Conservation (phyloP, 345 rosid species). For the Eucalyptus viminalis region DNA sequence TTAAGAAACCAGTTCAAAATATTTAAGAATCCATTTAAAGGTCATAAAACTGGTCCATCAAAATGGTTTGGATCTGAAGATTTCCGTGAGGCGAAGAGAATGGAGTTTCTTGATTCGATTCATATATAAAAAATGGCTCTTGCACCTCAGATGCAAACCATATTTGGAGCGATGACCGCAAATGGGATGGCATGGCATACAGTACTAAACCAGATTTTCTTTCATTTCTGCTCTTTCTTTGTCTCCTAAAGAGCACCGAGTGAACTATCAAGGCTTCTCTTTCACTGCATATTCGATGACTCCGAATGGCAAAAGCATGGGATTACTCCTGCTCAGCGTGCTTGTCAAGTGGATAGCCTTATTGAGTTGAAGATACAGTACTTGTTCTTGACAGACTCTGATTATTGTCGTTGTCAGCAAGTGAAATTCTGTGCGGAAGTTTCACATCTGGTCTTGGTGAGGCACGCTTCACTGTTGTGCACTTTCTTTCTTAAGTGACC, state of each 20-base stretch:
- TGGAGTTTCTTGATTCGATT: background rate
- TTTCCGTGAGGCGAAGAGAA: background rate
- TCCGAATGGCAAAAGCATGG: background rate
- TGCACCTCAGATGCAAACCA: background rate
- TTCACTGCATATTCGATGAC: background rate
- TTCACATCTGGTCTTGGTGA: background rate
- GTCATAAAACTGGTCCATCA: no score
- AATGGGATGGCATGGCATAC: background rate
- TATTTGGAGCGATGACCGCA: background rate
- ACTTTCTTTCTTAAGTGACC: background rate
- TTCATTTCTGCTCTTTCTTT: background rate
- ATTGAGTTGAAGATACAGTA: background rate
- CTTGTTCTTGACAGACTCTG: background rate
- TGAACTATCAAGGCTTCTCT: background rate
- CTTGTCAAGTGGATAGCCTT: background rate
- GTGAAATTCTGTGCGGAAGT: background rate
- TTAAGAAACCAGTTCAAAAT: background rate
- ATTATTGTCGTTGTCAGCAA: background rate
- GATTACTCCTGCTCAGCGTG: background rate
- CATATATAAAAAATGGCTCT: background rate
- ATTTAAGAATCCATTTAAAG: no score
- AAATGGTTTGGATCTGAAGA: background rate
- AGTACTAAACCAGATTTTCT: background rate
- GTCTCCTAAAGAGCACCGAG: background rate
- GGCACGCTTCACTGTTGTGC: background rate